These are phyloP conservation scores for Neurospora crassa DNA, from an alignment of 2,329 filamentous ascomycete genomes.

Conservation along the genomic window DNA sequence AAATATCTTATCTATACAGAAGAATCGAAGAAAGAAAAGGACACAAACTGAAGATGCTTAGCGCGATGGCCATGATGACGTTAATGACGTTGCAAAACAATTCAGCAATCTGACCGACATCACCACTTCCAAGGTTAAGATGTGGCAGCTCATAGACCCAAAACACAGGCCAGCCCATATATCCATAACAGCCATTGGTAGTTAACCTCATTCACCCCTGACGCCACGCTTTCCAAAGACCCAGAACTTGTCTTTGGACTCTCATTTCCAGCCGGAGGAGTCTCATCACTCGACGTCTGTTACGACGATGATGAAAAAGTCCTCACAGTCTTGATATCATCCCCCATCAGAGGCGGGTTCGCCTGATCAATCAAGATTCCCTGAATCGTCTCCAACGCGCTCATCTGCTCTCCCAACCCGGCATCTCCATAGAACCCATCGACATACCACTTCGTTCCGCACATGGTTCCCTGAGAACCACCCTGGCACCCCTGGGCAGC, in stretches of 20 bases:
- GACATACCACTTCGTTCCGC: conserved; percentile 55
- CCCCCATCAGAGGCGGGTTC: conserved; percentile 34
- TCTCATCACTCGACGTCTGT: neutral
- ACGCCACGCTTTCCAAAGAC: neutral
- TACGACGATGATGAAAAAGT: conserved; percentile 8
- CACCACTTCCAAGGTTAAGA: neutral
- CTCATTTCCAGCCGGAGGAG: neutral
- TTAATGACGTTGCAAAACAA: neutral
- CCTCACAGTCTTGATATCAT: conserved; percentile 37
- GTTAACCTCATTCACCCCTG: neutral
- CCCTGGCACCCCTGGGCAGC: conserved; percentile 50
- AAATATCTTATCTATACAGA: neutral
- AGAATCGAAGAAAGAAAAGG: neutral
- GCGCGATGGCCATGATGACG: neutral
- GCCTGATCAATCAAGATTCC: conserved; percentile 40
- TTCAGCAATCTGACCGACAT: neutral
- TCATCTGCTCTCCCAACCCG: conserved; percentile 56
- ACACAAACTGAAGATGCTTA: neutral
- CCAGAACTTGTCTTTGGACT: neutral
- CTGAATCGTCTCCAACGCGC: conserved; percentile 53
- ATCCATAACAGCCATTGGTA: neutral
- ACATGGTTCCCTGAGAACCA: conserved; percentile 39
- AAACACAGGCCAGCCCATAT: neutral
- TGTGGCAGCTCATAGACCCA: neutral
- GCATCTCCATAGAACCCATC: conserved; percentile 43